These are phyloP conservation scores for Adansonia grandidieri DNA, from an alignment of 441 rosid species.

Conservation along the genomic window DNA sequence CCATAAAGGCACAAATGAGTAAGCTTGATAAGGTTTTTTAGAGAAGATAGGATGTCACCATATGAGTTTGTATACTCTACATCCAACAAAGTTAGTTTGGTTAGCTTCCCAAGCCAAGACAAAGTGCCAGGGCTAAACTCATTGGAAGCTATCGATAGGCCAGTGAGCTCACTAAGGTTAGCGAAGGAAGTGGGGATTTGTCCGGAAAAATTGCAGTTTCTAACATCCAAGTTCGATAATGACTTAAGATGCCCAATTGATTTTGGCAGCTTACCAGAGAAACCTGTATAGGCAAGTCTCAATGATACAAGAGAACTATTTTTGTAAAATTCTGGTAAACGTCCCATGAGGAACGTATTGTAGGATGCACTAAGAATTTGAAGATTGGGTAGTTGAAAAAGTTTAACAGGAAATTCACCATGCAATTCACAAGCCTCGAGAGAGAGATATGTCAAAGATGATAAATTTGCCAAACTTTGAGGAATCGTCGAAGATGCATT, in stretches of 20 bases:
- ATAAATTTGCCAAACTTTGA: not conserved
- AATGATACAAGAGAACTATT: not conserved
- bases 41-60: not conserved
- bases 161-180: not conserved
- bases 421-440: not conserved
- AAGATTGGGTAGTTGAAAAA: not conserved
- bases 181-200: not conserved
- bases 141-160: not conserved
- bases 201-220: not conserved
- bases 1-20: not conserved
- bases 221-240: not conserved
- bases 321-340: not conserved
- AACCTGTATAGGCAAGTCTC: not conserved
- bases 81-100: not conserved
- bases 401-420: not conserved
- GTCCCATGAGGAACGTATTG: not conserved
- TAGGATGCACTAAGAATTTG: not conserved
- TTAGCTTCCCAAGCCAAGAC: not conserved
- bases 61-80: not conserved
- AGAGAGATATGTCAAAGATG: not conserved
- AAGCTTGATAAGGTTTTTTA: conserved; percentile 18
- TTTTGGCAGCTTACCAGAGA: not conserved
- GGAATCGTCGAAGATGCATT: not conserved
- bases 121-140: not conserved
- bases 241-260: not conserved